Conservation (phyloP, 2,329 filamentous ascomycete genomes). For the Domatiomyces catenatus region DNA sequence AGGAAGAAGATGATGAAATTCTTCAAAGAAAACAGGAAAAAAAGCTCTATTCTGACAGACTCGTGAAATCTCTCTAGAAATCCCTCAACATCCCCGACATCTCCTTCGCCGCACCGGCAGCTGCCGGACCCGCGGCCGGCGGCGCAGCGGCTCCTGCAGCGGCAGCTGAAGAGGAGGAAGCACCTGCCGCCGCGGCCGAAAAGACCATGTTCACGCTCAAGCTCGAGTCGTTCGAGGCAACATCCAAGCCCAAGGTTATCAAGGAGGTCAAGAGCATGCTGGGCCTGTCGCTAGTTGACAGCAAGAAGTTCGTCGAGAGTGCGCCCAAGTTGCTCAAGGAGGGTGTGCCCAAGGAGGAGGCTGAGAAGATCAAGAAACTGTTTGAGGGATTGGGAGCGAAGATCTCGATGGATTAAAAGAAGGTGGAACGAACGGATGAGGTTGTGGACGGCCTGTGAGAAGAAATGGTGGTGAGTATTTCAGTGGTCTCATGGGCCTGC, state of each 20-base stretch:
- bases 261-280: slow-evolving; percentile 98
- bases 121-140: slow-evolving; percentile 42
- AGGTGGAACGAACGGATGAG: not conserved
- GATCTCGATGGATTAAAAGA: slow-evolving; percentile 67
- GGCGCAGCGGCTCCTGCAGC: slow-evolving; percentile 47
- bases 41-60: slow-evolving; percentile 1
- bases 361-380: slow-evolving; percentile 91
- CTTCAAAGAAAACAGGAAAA: no score
- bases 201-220: slow-evolving; percentile 98
- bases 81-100: slow-evolving; percentile 96
- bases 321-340: slow-evolving; percentile 99
- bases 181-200: slow-evolving; percentile 72
- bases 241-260: slow-evolving; percentile 94
- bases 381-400: slow-evolving; percentile 88
- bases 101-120: slow-evolving; percentile 76
- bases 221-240: slow-evolving; percentile 74
- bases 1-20: not conserved
- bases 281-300: slow-evolving; percentile 89
- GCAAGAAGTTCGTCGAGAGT: slow-evolving; percentile 98
- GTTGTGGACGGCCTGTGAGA: not conserved
- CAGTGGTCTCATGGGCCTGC: not conserved
- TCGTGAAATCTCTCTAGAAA: slow-evolving; percentile 38
- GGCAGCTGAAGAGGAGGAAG: slow-evolving; percentile 60
- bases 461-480: not conserved
- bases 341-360: slow-evolving; percentile 94